phyloP scores from a whole-genome alignment of 2,329 filamentous ascomycete genomes.

The Ascochyta fabae region DNA sequence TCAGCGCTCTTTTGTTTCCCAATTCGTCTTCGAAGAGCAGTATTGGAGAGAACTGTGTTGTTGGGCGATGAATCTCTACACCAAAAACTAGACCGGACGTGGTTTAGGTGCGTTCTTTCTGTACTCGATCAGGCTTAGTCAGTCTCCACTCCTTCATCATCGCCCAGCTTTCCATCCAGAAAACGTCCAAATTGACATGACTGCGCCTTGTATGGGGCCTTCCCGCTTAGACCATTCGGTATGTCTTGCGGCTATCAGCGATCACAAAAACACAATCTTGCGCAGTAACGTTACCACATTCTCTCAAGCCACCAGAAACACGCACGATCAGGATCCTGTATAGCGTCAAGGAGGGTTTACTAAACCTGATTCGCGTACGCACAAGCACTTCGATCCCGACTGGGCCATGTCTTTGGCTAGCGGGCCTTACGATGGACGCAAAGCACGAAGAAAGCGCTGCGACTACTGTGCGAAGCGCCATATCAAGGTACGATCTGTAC shows the following conservation, averaged over 20 bases:
- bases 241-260: neutral
- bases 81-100: slow-evolving; percentile 1
- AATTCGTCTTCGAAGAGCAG: neutral
- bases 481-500: slow-evolving; percentile 25
- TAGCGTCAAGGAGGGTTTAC: neutral
- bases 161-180: neutral
- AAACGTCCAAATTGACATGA: neutral
- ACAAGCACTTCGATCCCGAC: neutral
- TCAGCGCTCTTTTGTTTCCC: neutral
- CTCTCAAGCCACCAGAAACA: neutral
- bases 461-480: slow-evolving; percentile 34
- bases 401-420: slow-evolving; percentile 20
- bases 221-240: neutral
- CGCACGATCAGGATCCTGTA: neutral
- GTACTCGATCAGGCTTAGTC: slow-evolving; percentile 19
- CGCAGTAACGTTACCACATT: slow-evolving; percentile 9
- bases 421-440: slow-evolving; percentile 41
- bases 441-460: slow-evolving; percentile 34
- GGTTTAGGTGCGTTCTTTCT: slow-evolving; percentile 28
- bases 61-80: neutral
- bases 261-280: neutral
- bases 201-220: neutral
- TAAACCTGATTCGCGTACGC: neutral
- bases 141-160: neutral
- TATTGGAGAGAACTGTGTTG: neutral